phyloP scores from a whole-genome alignment of 495 filamentous ascomycete genomes.

The Penicillium pulvis region DNA sequence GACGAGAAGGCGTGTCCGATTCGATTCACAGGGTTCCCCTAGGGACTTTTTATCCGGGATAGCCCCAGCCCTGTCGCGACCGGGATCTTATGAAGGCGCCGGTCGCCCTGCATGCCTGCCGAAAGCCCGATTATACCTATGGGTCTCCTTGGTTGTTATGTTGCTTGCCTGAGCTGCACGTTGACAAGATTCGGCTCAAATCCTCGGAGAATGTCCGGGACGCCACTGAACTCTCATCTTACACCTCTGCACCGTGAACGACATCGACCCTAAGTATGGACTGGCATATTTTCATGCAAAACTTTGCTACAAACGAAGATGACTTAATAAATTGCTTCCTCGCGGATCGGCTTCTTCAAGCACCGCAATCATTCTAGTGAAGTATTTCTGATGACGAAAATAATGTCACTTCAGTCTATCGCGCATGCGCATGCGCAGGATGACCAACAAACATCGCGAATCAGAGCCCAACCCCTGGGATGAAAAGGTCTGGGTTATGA shows the following conservation, averaged over 20 bases:
- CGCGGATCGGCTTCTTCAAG: too few species aligned
- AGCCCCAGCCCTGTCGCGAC: not conserved
- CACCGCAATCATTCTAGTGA: too few species aligned
- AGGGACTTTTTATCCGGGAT: not conserved
- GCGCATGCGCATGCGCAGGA: too few species aligned
- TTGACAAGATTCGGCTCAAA: not conserved
- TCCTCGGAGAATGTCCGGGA: not conserved
- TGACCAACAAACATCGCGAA: too few species aligned
- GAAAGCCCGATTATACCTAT: not conserved
- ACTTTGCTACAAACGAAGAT: too few species aligned
- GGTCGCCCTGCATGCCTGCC: not conserved
- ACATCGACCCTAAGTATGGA: not conserved
- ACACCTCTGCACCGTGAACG: not conserved
- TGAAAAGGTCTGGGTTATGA: too few species aligned
- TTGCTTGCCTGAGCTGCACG: not conserved
- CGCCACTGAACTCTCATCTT: conserved; percentile 1
- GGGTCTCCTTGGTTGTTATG: not conserved
- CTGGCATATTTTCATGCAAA: too few species aligned
- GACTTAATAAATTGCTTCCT: too few species aligned
- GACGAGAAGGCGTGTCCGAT: conserved; percentile 4
- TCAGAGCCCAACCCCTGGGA: too few species aligned
- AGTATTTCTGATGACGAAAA: too few species aligned
- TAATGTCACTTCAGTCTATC: too few species aligned
- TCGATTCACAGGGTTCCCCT: not conserved
- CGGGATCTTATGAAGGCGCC: not conserved